Evolutionary conservation across 306 rosid species (phyloP).

Genomic region (Corylus heterophylla): DNA sequence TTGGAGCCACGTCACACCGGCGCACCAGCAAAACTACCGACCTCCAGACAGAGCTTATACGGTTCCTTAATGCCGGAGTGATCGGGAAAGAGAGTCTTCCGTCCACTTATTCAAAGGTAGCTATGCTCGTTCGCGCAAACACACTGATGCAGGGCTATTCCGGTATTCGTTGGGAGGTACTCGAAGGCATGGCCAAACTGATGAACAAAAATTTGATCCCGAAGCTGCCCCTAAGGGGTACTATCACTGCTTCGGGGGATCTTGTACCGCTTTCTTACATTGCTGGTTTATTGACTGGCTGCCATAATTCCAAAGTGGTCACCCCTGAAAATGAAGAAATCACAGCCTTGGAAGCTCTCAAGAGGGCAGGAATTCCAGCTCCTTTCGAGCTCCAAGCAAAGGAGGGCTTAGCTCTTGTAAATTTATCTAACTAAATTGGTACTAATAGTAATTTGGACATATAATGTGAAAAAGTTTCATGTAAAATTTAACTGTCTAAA

Average conservation of each 20-base stretch:
- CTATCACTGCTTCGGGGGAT: slow-evolving; percentile 45
- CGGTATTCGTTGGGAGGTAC: slow-evolving; percentile 38
- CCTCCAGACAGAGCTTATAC: slow-evolving; percentile 42
- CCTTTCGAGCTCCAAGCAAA: slow-evolving; percentile 45
- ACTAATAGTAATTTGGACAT: no score
- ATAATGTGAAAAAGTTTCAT: no score
- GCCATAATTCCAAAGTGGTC: slow-evolving; percentile 38
- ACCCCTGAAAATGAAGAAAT: slow-evolving; percentile 25
- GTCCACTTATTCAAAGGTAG: slow-evolving; percentile 28
- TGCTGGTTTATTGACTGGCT: slow-evolving; percentile 35
- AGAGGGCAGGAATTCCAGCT: slow-evolving; percentile 28
- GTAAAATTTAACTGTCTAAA: no score
- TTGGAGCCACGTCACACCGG: slow-evolving; percentile 39
- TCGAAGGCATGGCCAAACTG: slow-evolving; percentile 34
- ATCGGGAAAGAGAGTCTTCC: slow-evolving; percentile 34
- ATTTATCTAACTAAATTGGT: no score
- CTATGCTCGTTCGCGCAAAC: slow-evolving; percentile 40
- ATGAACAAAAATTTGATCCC: slow-evolving; percentile 40
- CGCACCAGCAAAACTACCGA: slow-evolving; percentile 31
- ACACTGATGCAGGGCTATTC: slow-evolving; percentile 46
- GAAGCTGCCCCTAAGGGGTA: slow-evolving; percentile 35
- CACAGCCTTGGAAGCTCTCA: slow-evolving; percentile 32
- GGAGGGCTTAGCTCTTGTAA: slow-evolving; percentile 43
- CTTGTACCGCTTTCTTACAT: slow-evolving; percentile 44
- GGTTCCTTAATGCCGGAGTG: slow-evolving; percentile 41